Base-by-base conservation (phyloP, 768 basidiomycete species). In the Phylloporus sp. region DNA sequence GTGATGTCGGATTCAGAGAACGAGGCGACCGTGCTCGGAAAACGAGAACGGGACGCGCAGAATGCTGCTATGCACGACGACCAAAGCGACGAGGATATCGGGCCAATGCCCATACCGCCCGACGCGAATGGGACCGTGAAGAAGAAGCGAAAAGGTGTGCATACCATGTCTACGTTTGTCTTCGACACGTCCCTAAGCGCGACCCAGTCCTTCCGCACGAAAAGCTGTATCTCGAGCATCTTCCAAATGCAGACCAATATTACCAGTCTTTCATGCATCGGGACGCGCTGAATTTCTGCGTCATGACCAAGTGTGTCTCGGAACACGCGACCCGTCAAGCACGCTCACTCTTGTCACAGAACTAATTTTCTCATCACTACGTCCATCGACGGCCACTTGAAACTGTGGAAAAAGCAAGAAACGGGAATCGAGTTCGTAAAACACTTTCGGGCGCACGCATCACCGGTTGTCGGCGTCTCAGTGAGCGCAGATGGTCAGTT, bases 391-490 rank as follows among this genome's bases (percentile, higher is more conserved):
- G 96, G 96, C 3, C 87, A 93, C 66, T 67, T 98, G 53, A 99
- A 99, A 65, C 69, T 99, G n/a, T 99, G 96, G 96, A 98, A 96
- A 74, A 99, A 99, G 68, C 93, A 96, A 70, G 88, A 93, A 18
- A 65, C 74, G 6, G 95, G 94, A 5, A 92, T 99, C 59, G 96
- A 98, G 69, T 98, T 97, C 58, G 95, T 98, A 49, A 99, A 99
- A 69, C 90, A 94, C 55, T 99, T 95, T 65, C 84, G 96, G 37
- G 92, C 96, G 1, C 94, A 96, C 58, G 73, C 94, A 18, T 76
- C 78, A 21, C 80, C 90, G 9, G 78, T 98, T 21, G 72, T 82
- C 4, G 81, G 79, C 8, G 84, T 97, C 5, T 87, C 86, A 20
- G 87, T 85, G 21, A 94, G 91, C 58, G 84, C 84, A 35, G 94